A percentile compares a stretch with the other conserved stretches of the same genome.
Evolutionary conservation across 495 filamentous ascomycete species (phyloP).

Genomic region (Aspergillus hancockii): DNA sequence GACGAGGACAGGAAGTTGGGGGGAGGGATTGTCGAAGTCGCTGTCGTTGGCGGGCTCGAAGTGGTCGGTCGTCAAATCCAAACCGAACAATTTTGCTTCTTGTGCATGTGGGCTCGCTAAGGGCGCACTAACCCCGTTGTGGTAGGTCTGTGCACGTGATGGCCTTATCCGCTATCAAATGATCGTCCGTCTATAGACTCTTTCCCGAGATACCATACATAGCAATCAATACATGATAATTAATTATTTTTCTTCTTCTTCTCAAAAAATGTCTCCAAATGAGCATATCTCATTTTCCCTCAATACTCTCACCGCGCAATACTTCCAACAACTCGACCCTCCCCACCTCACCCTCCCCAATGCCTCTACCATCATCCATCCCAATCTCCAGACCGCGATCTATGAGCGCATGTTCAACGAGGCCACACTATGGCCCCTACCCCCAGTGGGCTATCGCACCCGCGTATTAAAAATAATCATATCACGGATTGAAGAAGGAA

Average conservation of each 20-base stretch:
- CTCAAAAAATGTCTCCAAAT: neutral
- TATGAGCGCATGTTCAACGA: slow-evolving; percentile 65
- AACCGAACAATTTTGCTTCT: slow-evolving; percentile 6
- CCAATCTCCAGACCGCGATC: slow-evolving; percentile 60
- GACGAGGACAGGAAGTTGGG: slow-evolving; percentile 26
- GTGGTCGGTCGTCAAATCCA: slow-evolving; percentile 10
- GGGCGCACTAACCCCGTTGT: slow-evolving; percentile 30
- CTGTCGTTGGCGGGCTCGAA: slow-evolving; percentile 28
- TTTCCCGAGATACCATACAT: no score
- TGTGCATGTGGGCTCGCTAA: slow-evolving; percentile 45
- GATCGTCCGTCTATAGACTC: neutral
- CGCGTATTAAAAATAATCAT: slow-evolving; percentile 71
- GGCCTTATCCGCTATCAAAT: slow-evolving; percentile 1
- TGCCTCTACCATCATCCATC: slow-evolving; percentile 49
- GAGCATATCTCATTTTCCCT: neutral
- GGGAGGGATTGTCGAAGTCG: slow-evolving; percentile 30
- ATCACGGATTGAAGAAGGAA: slow-evolving; percentile 62
- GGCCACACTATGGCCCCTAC: slow-evolving; percentile 48
- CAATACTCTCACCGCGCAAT: slow-evolving; percentile 52
- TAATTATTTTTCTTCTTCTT: neutral
- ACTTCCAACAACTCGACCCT: slow-evolving; percentile 65
- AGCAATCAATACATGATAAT: neutral
- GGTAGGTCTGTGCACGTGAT: slow-evolving; percentile 14
- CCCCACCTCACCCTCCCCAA: slow-evolving; percentile 57
- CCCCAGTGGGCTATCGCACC: slow-evolving; percentile 67